Evolutionary conservation across 2,329 filamentous ascomycete species (phyloP), one percentile per base, ranked within the genome.

Genomic region (Salinomyces thailandicus): DNA sequence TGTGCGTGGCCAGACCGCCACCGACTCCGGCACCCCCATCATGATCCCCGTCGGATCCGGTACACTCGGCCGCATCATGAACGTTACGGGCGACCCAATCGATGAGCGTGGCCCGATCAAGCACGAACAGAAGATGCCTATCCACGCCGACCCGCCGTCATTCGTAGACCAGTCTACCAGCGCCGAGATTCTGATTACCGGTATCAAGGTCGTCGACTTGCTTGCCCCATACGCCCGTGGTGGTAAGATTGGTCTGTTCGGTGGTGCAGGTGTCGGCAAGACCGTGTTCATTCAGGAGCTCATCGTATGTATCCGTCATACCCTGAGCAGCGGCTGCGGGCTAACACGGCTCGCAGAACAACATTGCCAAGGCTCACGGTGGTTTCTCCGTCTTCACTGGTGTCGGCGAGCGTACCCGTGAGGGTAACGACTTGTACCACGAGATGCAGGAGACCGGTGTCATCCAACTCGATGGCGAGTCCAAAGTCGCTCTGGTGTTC

Each of bases 161-260:
- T 98, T 96, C 77, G 75, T 75, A 54, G 91, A 98, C 62, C 91
- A 98, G 76, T 93, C 91, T 52, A 98, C 91, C 57, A 75, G 78
- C 58, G 91, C 91, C 57, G 91, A 98, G 74, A 80, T 98, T 68
- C 79, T 98, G 56, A 84, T 93, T 60, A 98, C 91, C 55, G 91
- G 91, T 81, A 98, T 98, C 79, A 98, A 98, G 83, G 91, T 98
- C 68, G 91, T 98, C 72, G 91, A 98, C 68, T 78, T 98, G 54
- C 80, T 98, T 62, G 91, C 91, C 59, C 91, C 91, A 61, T 98
- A 98, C 71, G 91, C 91, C 66, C 91, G 91, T 93, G 91, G 91
- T 85, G 91, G 91, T 80, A 98, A 98, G 83, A 98, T 98, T 78
- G 91, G 91, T 85, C 86, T 98, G 57, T 98, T 98, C 74, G 91